Conservation (phyloP, 129 eudicot genomes). For the Artemisia tridentata region DNA sequence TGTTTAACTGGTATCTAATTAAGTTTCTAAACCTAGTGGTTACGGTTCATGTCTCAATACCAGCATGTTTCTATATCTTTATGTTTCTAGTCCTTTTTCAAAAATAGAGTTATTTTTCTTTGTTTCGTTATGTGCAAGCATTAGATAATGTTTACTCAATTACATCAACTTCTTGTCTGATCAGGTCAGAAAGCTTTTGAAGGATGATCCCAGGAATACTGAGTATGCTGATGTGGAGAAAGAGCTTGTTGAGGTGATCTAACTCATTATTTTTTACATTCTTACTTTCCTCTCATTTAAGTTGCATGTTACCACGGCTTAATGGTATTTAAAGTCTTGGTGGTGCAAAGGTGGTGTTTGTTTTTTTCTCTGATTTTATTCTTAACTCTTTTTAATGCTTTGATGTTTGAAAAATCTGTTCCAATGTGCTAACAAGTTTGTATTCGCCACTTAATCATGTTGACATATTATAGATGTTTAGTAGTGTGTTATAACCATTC, state of each 20-base stretch:
- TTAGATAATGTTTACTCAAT: constrained; percentile 11
- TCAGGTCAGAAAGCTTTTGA: constrained; percentile 79
- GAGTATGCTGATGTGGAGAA: constrained; percentile 89
- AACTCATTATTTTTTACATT: constrained; percentile 14
- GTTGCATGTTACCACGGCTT: neutral
- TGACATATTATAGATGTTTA: constrained; percentile 13
- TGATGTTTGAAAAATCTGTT: neutral
- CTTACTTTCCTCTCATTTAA: constrained; percentile 3
- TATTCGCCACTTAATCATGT: constrained; percentile 5
- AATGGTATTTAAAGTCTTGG: constrained; percentile 8
- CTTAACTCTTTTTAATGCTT: neutral
- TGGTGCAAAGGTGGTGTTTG: neutral
- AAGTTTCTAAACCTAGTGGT: constrained; percentile 9
- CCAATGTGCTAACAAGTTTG: neutral
- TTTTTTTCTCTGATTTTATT: neutral
- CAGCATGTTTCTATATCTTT: constrained; percentile 3
- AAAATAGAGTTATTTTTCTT: neutral
- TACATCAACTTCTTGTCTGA: constrained; percentile 9
- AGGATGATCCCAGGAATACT: constrained; percentile 74
- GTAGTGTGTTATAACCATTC: constrained; percentile 17
- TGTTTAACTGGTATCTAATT: neutral
- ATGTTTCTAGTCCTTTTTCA: constrained; percentile 4
- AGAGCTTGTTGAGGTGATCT: constrained; percentile 94
- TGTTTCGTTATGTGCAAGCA: neutral
- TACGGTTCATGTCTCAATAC: constrained; percentile 4